Evolutionary conservation across 2,329 filamentous ascomycete species (phyloP).

Genomic region (Ceratocystis alfenasii): DNA sequence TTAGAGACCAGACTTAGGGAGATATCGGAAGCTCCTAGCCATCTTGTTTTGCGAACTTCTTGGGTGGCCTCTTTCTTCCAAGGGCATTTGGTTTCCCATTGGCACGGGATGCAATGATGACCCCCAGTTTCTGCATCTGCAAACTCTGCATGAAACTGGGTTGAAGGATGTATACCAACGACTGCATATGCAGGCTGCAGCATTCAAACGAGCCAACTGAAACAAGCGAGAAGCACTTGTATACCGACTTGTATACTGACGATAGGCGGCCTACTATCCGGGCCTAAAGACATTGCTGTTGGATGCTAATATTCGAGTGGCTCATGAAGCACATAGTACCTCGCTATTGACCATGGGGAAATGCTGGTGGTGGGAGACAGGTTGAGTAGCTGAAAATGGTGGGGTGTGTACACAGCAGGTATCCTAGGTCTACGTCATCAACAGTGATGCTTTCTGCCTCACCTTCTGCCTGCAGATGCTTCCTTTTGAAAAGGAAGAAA

Average conservation of each 20-base stretch:
- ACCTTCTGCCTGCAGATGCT: background rate
- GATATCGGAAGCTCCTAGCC: conserved; percentile 2
- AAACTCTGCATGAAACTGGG: background rate
- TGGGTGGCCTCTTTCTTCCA: conserved; percentile 8
- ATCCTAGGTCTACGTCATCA: background rate
- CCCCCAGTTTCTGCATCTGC: conserved; percentile 6
- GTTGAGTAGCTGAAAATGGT: background rate
- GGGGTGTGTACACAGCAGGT: background rate
- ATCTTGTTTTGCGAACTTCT: background rate
- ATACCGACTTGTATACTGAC: background rate
- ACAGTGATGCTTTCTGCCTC: background rate
- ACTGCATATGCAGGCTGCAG: conserved; percentile 2
- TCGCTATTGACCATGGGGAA: background rate
- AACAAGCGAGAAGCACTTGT: background rate
- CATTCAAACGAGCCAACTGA: background rate
- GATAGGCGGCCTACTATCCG: background rate
- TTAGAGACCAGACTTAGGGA: background rate
- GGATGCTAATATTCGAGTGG: background rate
- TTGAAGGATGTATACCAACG: conserved; percentile 3
- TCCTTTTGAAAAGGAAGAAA: conserved; percentile 1
- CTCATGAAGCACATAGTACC: background rate
- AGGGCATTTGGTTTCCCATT: background rate
- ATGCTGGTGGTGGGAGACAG: background rate
- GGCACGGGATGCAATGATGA: background rate
- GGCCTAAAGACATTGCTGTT: background rate